These are phyloP conservation scores for Starmerella etchellsii DNA, from an alignment of 805 yeast genomes.

Conservation along the genomic window DNA sequence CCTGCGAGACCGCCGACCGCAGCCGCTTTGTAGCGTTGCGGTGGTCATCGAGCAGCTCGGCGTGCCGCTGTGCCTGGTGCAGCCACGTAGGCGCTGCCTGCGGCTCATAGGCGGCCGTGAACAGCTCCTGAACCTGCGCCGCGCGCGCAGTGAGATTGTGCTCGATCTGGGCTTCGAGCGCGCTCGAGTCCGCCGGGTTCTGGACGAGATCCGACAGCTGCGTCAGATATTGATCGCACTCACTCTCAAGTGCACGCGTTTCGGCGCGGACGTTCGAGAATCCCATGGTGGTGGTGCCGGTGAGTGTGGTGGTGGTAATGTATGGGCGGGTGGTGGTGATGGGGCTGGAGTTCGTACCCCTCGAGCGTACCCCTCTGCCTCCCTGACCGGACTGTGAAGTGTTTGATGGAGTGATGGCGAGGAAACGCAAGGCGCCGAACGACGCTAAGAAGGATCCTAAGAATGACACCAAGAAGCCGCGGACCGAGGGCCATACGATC, in stretches of 20 bases:
- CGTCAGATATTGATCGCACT: slow-evolving; percentile 43
- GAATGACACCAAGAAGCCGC: too few species aligned
- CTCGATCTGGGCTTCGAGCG: slow-evolving; percentile 38
- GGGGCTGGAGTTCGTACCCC: too few species aligned
- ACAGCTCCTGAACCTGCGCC: slow-evolving; percentile 21
- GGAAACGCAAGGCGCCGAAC: too few species aligned
- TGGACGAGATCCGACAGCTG: slow-evolving; percentile 44
- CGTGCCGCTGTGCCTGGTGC: slow-evolving; percentile 73
- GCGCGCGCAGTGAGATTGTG: slow-evolving; percentile 34
- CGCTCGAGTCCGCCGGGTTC: slow-evolving; percentile 37
- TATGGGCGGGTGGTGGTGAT: too few species aligned
- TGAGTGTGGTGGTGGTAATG: too few species aligned
- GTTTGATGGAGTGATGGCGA: too few species aligned
- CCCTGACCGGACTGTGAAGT: too few species aligned
- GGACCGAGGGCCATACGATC: slow-evolving; percentile 25
- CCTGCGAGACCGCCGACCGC: slow-evolving; percentile 47
- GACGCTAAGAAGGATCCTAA: too few species aligned
- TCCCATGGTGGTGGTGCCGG: background rate
- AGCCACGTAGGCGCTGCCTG: slow-evolving; percentile 56
- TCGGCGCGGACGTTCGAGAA: slow-evolving; percentile 10
- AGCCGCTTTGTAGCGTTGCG: slow-evolving; percentile 49
- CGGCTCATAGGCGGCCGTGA: slow-evolving; percentile 29
- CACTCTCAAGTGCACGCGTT: slow-evolving; percentile 45
- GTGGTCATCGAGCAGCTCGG: slow-evolving; percentile 62
- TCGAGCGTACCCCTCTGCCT: too few species aligned